Conservation (phyloP, 805 yeast species). For the Candida insectorum region DNA sequence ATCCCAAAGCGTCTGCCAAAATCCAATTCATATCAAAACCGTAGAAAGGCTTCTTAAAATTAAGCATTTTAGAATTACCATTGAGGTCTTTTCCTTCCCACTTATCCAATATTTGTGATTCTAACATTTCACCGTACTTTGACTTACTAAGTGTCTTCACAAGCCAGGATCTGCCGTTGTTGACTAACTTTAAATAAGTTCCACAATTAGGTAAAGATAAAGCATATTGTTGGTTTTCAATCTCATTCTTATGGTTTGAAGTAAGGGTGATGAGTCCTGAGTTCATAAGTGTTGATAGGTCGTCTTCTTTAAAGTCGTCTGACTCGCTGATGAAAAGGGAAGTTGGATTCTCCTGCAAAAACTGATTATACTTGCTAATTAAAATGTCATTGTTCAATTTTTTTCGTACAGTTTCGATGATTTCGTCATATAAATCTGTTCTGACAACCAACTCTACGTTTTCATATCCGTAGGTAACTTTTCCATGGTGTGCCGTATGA, state of each 20-base stretch:
- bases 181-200: conserved; percentile 41
- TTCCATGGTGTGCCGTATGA: conserved; percentile 28
- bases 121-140: conserved; percentile 42
- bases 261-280: conserved; percentile 45
- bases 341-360: conserved; percentile 22
- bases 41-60: conserved; percentile 45
- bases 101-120: conserved; percentile 37
- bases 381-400: conserved; percentile 6
- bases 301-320: conserved; percentile 21
- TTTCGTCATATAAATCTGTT: conserved; percentile 17
- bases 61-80: conserved; percentile 30
- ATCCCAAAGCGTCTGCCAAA: conserved; percentile 49
- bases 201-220: conserved; percentile 52
- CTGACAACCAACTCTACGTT: conserved; percentile 36
- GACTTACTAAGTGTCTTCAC: conserved; percentile 32
- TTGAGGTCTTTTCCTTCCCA: conserved; percentile 40
- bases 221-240: conserved; percentile 37
- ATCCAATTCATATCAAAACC: conserved; percentile 51
- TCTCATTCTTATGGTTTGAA: conserved; percentile 41
- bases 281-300: conserved; percentile 31
- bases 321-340: conserved; percentile 21
- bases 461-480: conserved; percentile 41
- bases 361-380: conserved; percentile 18
- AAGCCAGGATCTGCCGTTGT: conserved; percentile 43
- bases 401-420: conserved; percentile 10